Conservation (phyloP, 208 protist species). For the Tritrichomonas musculus region DNA sequence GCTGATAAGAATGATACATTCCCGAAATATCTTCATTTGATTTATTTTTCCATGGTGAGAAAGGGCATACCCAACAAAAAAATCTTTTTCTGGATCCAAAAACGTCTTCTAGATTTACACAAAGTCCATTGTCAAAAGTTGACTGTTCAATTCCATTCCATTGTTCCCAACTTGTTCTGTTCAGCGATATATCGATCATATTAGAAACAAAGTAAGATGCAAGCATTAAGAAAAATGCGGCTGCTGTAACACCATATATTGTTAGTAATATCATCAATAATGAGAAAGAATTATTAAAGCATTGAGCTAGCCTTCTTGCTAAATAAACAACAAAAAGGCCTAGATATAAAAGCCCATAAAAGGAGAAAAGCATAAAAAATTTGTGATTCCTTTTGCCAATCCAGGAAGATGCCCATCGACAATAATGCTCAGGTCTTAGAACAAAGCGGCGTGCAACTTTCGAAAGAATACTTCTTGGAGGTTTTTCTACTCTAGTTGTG, state of each 20-base stretch:
- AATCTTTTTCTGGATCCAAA: background rate
- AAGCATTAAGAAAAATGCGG: background rate
- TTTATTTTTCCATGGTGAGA: background rate
- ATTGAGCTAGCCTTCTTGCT: background rate
- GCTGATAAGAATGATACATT: no score
- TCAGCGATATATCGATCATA: background rate
- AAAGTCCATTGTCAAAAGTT: background rate
- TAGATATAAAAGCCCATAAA: background rate
- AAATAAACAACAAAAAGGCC: background rate
- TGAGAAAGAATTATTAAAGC: background rate
- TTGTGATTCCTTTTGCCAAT: conserved; percentile 22
- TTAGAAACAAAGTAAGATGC: background rate
- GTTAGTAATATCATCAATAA: background rate
- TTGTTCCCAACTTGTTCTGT: background rate
- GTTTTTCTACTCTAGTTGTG: background rate
- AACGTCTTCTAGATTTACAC: background rate
- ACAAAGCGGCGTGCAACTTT: background rate
- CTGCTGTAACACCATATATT: background rate
- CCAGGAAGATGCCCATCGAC: background rate
- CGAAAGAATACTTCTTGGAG: background rate
- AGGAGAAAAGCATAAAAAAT: background rate
- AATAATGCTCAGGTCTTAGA: background rate
- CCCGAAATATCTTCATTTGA: background rate
- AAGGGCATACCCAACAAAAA: background rate
- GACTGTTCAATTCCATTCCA: background rate